phyloP scores from a whole-genome alignment of 306 rosid species.

The Cicer chorassanicum region DNA sequence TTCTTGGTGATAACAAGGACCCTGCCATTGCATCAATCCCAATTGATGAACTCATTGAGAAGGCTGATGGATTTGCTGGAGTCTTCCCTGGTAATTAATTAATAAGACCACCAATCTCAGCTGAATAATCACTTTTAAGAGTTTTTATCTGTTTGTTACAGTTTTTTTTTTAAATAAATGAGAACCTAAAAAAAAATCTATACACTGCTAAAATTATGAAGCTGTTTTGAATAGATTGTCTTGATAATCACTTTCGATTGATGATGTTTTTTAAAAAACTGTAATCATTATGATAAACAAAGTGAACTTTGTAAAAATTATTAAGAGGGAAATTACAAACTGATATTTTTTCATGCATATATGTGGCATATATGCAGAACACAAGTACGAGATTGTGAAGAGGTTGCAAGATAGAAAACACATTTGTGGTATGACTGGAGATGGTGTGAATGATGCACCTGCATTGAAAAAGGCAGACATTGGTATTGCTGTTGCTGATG shows the following conservation, averaged over 20 bases:
- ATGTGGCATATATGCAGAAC: slow-evolving; percentile 58
- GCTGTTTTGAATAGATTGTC: no score
- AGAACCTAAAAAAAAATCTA: no score
- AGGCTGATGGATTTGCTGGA: slow-evolving; percentile 97
- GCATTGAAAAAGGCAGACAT: slow-evolving; percentile 92
- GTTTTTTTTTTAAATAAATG: no score
- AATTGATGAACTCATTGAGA: slow-evolving; percentile 85
- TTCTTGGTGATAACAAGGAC: slow-evolving; percentile 76
- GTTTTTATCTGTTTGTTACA: no score
- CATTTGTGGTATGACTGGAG: slow-evolving; percentile 93
- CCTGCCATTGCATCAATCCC: slow-evolving; percentile 70
- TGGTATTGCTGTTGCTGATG: slow-evolving; percentile 95
- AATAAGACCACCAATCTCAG: no score
- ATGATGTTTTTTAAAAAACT: no score
- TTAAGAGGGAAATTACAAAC: not conserved
- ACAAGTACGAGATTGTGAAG: slow-evolving; percentile 90
- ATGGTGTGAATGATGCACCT: slow-evolving; percentile 95
- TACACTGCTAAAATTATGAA: no score
- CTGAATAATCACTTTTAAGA: no score
- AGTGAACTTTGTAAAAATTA: no score
- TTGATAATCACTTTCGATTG: no score
- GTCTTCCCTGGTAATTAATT: slow-evolving; percentile 81
- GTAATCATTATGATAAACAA: no score
- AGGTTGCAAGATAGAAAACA: slow-evolving; percentile 78
- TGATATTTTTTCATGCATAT: not conserved